phyloP scores from a whole-genome alignment of 768 basidiomycete species.

The Termitomyces sp. region DNA sequence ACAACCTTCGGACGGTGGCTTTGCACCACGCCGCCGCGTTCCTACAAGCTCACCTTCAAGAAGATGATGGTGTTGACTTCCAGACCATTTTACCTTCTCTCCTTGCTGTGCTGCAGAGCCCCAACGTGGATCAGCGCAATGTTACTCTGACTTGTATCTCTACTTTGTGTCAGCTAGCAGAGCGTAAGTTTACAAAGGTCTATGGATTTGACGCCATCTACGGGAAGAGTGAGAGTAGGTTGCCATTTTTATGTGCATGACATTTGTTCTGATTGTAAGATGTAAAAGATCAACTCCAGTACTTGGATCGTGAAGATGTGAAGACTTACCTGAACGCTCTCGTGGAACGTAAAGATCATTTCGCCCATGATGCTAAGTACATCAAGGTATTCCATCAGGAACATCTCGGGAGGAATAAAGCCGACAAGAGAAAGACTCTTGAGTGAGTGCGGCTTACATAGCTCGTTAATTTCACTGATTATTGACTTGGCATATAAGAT shows the following conservation, averaged over 20 bases:
- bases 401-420: conserved; percentile 39
- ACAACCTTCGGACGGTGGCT: conserved; percentile 44
- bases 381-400: conserved; percentile 56
- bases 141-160: conserved; percentile 54
- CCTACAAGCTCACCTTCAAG: conserved; percentile 60
- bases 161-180: conserved; percentile 33
- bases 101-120: conserved; percentile 52
- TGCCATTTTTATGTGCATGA: background rate
- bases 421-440: conserved; percentile 50
- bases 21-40: conserved; percentile 78
- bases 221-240: conserved; percentile 52
- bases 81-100: conserved; percentile 72
- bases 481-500: conserved; percentile 32
- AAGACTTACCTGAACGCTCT: conserved; percentile 53
- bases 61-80: conserved; percentile 62
- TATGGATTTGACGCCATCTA: conserved; percentile 76
- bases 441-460: conserved; percentile 34
- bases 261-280: conserved; percentile 1
- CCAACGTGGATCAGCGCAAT: conserved; percentile 35
- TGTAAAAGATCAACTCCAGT: conserved; percentile 50
- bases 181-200: conserved; percentile 44
- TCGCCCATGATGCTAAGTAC: conserved; percentile 55
- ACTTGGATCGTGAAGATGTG: conserved; percentile 61
- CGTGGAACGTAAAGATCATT: conserved; percentile 44
- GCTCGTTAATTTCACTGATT: background rate